A percentile compares a stretch with the other conserved stretches of the same genome.
Evolutionary conservation across 805 yeast genomes (phyloP).

Genomic region (Sugiyamaella lignohabitans): DNA sequence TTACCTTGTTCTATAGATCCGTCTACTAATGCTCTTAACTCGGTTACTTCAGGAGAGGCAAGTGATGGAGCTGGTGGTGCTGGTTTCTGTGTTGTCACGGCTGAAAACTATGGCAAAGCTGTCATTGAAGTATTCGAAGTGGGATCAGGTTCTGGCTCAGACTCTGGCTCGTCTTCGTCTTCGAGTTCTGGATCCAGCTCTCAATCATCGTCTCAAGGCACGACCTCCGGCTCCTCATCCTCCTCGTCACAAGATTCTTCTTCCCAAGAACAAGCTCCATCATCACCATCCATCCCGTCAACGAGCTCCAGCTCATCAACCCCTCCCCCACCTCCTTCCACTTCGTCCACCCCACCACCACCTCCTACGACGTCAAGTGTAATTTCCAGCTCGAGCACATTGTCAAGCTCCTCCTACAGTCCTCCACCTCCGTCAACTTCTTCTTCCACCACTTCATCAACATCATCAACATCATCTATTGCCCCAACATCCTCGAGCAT

Average conservation of each 20-base stretch:
- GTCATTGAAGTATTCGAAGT: constrained; percentile 61
- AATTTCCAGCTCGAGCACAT: constrained; percentile 2
- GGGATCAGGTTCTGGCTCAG: constrained; percentile 7
- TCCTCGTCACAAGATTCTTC: background rate
- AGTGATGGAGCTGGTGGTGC: constrained; percentile 58
- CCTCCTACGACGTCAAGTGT: constrained; percentile 4
- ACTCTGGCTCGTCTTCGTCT: constrained; percentile 2
- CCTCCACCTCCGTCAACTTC: constrained; percentile 7
- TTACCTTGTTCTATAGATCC: constrained; percentile 80
- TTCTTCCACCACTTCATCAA: constrained; percentile 3
- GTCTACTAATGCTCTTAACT: constrained; percentile 50
- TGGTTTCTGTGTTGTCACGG: constrained; percentile 80
- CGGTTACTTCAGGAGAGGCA: constrained; percentile 38
- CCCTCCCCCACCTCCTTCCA: constrained; percentile 4
- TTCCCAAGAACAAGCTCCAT: background rate
- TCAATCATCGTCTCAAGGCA: constrained; percentile 1
- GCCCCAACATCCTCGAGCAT: constrained; percentile 2
- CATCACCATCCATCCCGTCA: background rate
- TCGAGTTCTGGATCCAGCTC: constrained; percentile 3
- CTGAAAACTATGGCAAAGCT: constrained; percentile 54
- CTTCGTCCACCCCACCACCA: constrained; percentile 3
- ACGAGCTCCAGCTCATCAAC: background rate
- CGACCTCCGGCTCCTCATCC: constrained; percentile 4
- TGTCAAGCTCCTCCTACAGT: constrained; percentile 5
- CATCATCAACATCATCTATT: constrained; percentile 6